Conservation (phyloP, 2,329 filamentous ascomycete genomes). For the Aspergillus intermedius region DNA sequence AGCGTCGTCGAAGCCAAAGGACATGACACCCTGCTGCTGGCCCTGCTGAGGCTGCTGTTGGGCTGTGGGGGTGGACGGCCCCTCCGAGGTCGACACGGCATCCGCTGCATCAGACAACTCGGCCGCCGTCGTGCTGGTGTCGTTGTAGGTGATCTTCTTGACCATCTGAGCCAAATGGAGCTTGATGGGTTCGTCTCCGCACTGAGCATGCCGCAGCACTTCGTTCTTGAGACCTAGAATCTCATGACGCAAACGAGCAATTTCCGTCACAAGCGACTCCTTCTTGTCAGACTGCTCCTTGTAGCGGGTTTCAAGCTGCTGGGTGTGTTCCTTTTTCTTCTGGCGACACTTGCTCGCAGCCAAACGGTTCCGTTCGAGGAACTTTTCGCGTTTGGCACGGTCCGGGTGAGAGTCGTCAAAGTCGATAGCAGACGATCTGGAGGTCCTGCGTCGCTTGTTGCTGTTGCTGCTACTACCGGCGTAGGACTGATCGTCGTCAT, state of each 20-base stretch:
- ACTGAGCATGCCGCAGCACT: slow-evolving; percentile 34
- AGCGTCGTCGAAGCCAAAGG: slow-evolving; percentile 30
- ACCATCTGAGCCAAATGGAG: slow-evolving; percentile 33
- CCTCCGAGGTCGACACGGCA: slow-evolving; percentile 10
- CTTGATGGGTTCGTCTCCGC: slow-evolving; percentile 33
- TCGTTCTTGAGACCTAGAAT: slow-evolving; percentile 35
- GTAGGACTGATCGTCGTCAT: slow-evolving; percentile 6
- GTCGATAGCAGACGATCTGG: slow-evolving; percentile 12
- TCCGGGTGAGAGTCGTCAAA: slow-evolving; percentile 22
- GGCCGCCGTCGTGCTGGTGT: slow-evolving; percentile 7
- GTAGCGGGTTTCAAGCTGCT: slow-evolving; percentile 41
- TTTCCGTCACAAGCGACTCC: slow-evolving; percentile 24
- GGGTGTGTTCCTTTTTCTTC: slow-evolving; percentile 55
- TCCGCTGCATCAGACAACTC: slow-evolving; percentile 9
- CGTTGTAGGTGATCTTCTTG: slow-evolving; percentile 28
- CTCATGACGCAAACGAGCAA: slow-evolving; percentile 30
- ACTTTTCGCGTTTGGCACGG: slow-evolving; percentile 42
- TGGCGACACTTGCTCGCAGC: slow-evolving; percentile 57
- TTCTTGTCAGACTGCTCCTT: slow-evolving; percentile 32
- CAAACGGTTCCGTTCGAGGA: slow-evolving; percentile 54
- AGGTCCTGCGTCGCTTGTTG: slow-evolving; percentile 15
- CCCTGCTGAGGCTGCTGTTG: slow-evolving; percentile 1
- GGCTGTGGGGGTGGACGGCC: slow-evolving; percentile 1
- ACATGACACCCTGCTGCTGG: slow-evolving; percentile 9
- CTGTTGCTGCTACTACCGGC: slow-evolving; percentile 7